A percentile compares a stretch with the other conserved stretches of the same genome.
These are phyloP conservation scores for Candolleomyces aberdarensis DNA, from an alignment of 768 basidiomycete species.

Conservation along the genomic window DNA sequence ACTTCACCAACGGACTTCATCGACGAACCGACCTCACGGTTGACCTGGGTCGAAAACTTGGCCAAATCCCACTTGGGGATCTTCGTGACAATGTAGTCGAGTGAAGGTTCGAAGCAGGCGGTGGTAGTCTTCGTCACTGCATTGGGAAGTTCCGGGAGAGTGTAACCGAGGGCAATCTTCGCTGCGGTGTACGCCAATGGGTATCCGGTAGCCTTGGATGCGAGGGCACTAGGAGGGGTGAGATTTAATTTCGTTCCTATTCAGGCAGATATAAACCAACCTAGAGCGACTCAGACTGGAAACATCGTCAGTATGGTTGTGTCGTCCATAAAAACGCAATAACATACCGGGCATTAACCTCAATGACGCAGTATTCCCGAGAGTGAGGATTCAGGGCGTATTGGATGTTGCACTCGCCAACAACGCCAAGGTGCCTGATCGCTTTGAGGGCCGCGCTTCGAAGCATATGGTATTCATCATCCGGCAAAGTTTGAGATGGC, in stretches of 20 bases:
- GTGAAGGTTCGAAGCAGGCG: constrained; percentile 97
- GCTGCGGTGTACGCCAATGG: constrained; percentile 99
- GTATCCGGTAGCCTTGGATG: constrained; percentile 98
- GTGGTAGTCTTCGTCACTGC: constrained; percentile 99
- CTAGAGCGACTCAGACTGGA: constrained; percentile 68
- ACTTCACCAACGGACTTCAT: constrained; percentile 99
- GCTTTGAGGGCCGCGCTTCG: constrained; percentile 97
- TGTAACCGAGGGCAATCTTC: constrained; percentile 96
- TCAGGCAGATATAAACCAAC: constrained; percentile 26
- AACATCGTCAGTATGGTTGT: too few relatives aligned
- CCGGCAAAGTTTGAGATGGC: constrained; percentile 95
- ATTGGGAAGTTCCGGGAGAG: constrained; percentile 96
- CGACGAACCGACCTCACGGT: constrained; percentile 91
- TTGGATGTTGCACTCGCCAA: constrained; percentile 97
- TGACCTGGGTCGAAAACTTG: constrained; percentile 92
- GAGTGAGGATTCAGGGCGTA: constrained; percentile 94
- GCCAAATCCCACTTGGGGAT: constrained; percentile 99
- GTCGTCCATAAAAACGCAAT: not conserved
- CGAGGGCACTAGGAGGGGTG: constrained; percentile 67
- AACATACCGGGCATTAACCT: constrained; percentile 87
- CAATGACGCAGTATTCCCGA: constrained; percentile 96
- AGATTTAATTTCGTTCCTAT: not conserved
- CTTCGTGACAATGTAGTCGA: constrained; percentile 99
- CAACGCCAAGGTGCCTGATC: constrained; percentile 84
- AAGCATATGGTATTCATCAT: constrained; percentile 99